These are phyloP conservation scores for Pseudozyma thailandica DNA, from an alignment of 1,284 basidiomycete species.

Conservation along the genomic window DNA sequence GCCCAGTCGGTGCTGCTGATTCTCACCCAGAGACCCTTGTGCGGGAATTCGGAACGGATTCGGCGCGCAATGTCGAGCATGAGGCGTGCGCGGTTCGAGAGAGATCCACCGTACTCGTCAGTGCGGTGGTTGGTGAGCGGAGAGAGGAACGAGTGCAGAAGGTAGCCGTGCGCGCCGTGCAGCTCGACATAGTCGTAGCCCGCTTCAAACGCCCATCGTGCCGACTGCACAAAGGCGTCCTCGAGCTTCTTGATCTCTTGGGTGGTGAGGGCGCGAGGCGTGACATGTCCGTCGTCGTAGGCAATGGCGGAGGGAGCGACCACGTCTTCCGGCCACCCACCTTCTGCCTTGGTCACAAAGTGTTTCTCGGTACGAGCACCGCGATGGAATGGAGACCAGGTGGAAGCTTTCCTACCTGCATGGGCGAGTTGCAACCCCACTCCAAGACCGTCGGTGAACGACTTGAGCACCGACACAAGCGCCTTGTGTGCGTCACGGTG, in stretches of 20 bases:
- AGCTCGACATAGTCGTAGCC: slow-evolving; percentile 79
- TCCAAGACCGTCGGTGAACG: slow-evolving; percentile 72
- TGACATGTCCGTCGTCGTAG: slow-evolving; percentile 72
- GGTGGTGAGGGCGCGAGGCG: slow-evolving; percentile 74
- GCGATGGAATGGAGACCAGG: slow-evolving; percentile 69
- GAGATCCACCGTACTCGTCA: slow-evolving; percentile 65
- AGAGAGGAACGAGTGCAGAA: slow-evolving; percentile 72
- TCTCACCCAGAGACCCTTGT: slow-evolving; percentile 64
- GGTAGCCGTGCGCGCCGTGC: slow-evolving; percentile 73
- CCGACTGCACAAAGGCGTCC: slow-evolving; percentile 76
- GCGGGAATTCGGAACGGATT: slow-evolving; percentile 58
- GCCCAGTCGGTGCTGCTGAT: slow-evolving; percentile 62
- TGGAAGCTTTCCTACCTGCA: slow-evolving; percentile 79
- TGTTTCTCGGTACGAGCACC: slow-evolving; percentile 55
- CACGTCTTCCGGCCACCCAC: slow-evolving; percentile 79
- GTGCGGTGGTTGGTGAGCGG: slow-evolving; percentile 63
- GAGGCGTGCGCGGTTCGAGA: slow-evolving; percentile 59
- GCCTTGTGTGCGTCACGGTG: slow-evolving; percentile 77
- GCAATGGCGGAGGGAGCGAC: slow-evolving; percentile 75
- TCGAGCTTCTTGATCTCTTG: slow-evolving; percentile 75
- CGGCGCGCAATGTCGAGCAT: slow-evolving; percentile 45
- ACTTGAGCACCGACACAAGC: slow-evolving; percentile 80
- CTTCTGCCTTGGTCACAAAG: slow-evolving; percentile 58
- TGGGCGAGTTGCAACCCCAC: slow-evolving; percentile 85
- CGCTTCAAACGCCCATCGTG: slow-evolving; percentile 71